Evolutionary conservation across 805 yeast species (phyloP), one percentile per base, ranked within the genome.

Genomic region (Pichia rugopelliculosa): DNA sequence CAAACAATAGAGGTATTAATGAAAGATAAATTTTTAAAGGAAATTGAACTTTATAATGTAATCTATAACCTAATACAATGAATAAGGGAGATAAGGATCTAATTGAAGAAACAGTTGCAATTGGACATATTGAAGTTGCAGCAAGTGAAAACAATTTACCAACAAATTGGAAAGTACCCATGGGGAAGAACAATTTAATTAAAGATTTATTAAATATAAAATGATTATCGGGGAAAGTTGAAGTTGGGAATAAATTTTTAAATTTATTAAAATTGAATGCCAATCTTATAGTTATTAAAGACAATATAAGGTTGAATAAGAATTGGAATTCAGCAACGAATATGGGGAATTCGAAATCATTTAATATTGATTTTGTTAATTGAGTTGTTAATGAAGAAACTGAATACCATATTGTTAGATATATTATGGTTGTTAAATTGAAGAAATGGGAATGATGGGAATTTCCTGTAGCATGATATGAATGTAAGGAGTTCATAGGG

Each of bases 81-180:
- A 82, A 64, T 39, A 82, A 61, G 0, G 89, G 89, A 3, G 84
- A 76, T 22, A 83, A 61, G 0, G 87, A 81, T 63, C 82, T 76
- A n/a, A 83, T 72, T 48, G 85, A 80, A 1, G 87, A 80, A 1
- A 82, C 85, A 0, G 88, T 79, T 0, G 87, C 82, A 13, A 82
- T 74, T 0, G 87, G 80, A 7, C 82, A 80, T 38, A 78, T 56
- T 6, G 85, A 75, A 0, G 86, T 81, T 0, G 88, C 87, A 34
- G 76, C 73, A 37, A 82, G 73, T 4, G 80, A 76, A 58, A 79
- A 78, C 56, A 72, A 72, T 59, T 81, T 82, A 2, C 87, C 87
- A 17, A 74, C 64, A 54, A 81, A 80, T 56, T 82, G 88, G 58
- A 82, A 79, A 11, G 80, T 59, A 0, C 87, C 85, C 60, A 82